Base-by-base conservation (phyloP, 805 yeast species). In the Torulaspora delbrueckii region DNA sequence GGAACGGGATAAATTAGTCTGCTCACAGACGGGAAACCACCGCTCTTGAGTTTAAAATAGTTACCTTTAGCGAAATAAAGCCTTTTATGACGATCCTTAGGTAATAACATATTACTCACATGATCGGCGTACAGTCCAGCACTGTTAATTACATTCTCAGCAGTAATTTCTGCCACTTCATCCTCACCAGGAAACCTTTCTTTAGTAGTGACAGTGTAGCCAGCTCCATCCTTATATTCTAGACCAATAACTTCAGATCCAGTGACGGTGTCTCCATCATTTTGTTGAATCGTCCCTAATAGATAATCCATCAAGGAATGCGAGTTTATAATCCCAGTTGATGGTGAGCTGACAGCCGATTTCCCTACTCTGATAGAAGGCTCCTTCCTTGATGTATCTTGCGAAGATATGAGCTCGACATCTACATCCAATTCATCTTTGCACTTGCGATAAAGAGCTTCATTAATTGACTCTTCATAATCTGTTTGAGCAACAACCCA, bases 401-500 rank as follows among this genome's bases (percentile, higher is more conserved):
- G 47, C 1, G 74, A 55, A 0, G 81, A 62, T 0, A 86, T 60
- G 58, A 82, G 74, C 25, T 77, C 75, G 0, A 84, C 78, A 1
- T 85, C 83, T 0, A 82, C 80, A 1, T 76, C 80, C 8, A 84
- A 61, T 2, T 60, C 62, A 3, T 65, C 59, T 38, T 63, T 51
- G 4, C 87, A 76, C 41, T 75, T 76, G 8, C 64, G 64, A 53
- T 76, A 73, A 50, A 89, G 57, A 19, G 67, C 62, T 33, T 78
- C 75, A 34, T 89, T 68, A 56, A 77, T 79, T 23, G 79, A 79
- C 32, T 69, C 72, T 57, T 89, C 90, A 0, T 50, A 50, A 18
- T 79, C 87, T 40, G 72, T 72, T 60, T 88, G 96, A 0, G 96
- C 96, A 12, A 89, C 89, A 3, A 89, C 67, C 89, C 95, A 85